Evolutionary conservation across 192 early-diverging fungal genomes (phyloP).

Genomic region (Phlyctochytrium bullatum): DNA sequence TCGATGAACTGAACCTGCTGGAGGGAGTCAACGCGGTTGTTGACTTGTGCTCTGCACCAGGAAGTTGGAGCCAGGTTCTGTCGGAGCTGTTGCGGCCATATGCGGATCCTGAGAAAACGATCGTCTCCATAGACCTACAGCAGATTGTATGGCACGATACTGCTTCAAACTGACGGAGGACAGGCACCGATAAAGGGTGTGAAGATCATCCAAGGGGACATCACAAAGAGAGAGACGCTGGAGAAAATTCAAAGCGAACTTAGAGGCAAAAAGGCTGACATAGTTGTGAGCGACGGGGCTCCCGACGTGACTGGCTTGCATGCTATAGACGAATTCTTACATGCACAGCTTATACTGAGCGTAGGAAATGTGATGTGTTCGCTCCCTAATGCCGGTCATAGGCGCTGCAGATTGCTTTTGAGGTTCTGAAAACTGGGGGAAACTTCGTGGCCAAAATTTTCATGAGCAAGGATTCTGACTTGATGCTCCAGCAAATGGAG

Average conservation of each 20-base stretch:
- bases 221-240: constrained; percentile 91
- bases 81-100: constrained; percentile 18
- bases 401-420: constrained; percentile 94
- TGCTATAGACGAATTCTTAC: constrained; percentile 99
- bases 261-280: constrained; percentile 81
- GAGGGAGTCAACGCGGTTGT: no score
- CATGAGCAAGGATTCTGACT: constrained; percentile 87
- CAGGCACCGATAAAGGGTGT: constrained; percentile 89
- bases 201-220: constrained; percentile 96
- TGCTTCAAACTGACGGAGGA: no score
- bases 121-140: constrained; percentile 95
- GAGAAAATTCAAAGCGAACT: constrained; percentile 88
- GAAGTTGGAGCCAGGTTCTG: constrained; percentile 94
- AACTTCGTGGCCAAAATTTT: constrained; percentile 99
- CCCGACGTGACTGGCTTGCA: constrained; percentile 85
- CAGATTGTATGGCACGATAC: constrained; percentile 76
- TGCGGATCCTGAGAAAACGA: constrained; percentile 53
- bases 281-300: constrained; percentile 78
- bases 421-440: constrained; percentile 85
- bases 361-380: constrained; percentile 18
- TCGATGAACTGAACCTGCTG: no score
- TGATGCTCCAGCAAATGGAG: constrained; percentile 89
- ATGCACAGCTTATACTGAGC: constrained; percentile 92
- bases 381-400: constrained; percentile 14
- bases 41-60: constrained; percentile 96